Percentiles rank a stretch among this genome's conserved stretches.
phyloP scores from a whole-genome alignment of 1,139 yeast species.

The Entelexis sorbosivorans region DNA sequence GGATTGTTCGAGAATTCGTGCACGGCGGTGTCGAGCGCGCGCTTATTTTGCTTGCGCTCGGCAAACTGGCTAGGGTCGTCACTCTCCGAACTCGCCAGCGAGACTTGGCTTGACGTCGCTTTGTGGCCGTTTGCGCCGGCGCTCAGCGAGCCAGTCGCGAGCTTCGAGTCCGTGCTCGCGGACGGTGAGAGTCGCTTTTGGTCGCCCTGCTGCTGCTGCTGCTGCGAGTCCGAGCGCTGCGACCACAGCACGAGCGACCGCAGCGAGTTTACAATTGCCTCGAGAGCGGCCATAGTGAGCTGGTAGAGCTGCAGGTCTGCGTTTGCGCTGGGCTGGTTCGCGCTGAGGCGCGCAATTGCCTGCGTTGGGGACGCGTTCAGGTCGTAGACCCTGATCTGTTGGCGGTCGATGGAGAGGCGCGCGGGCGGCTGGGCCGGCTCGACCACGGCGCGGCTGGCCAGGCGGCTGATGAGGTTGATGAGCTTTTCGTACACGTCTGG shows the following conservation, averaged over 20 bases:
- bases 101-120: not conserved
- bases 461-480: slow-evolving; percentile 63
- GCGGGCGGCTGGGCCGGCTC: slow-evolving; percentile 64
- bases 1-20: slow-evolving; percentile 77
- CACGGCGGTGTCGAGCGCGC: slow-evolving; percentile 66
- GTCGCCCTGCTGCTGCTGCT: not conserved
- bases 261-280: slow-evolving; percentile 70
- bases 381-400: slow-evolving; percentile 58
- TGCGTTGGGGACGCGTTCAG: slow-evolving; percentile 61
- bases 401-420: slow-evolving; percentile 38
- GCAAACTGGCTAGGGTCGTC: slow-evolving; percentile 86
- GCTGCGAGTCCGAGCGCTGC: slow-evolving; percentile 43
- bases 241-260: slow-evolving; percentile 83
- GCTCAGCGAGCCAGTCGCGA: slow-evolving; percentile 26
- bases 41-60: slow-evolving; percentile 69
- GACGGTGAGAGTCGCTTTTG: not conserved
- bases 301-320: slow-evolving; percentile 39
- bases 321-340: slow-evolving; percentile 23
- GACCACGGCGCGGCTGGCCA: slow-evolving; percentile 54
- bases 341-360: slow-evolving; percentile 46
- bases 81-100: slow-evolving; percentile 5
- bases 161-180: not conserved
- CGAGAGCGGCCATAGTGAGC: slow-evolving; percentile 68
- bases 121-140: not conserved
- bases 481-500: slow-evolving; percentile 79